Evolutionary conservation across 2,329 filamentous ascomycete genomes (phyloP).

Genomic region (Penicillium crustosum): DNA sequence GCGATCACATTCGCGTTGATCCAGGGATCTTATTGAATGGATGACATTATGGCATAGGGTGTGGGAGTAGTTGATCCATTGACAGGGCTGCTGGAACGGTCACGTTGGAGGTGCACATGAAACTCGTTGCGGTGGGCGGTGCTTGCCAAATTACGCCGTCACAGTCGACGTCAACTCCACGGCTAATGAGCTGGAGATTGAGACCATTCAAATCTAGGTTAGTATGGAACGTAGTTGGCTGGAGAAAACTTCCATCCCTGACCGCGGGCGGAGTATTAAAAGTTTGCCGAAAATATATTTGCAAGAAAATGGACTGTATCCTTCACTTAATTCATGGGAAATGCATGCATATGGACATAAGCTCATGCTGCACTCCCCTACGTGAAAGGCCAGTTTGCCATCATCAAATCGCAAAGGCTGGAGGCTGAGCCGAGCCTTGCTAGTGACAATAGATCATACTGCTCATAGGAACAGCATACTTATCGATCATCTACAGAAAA

Average conservation of each 20-base stretch:
- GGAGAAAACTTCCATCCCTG: constrained; percentile 35
- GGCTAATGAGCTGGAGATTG: constrained; percentile 41
- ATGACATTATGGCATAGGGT: constrained; percentile 48
- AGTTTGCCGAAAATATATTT: constrained; percentile 39
- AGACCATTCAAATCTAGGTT: constrained; percentile 37
- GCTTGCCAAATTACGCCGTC: constrained; percentile 48
- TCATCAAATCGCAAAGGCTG: constrained; percentile 17
- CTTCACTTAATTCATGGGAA: constrained; percentile 48
- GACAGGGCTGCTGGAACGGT: constrained; percentile 45
- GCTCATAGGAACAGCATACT: background rate
- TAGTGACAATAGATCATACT: background rate
- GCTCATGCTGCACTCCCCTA: constrained; percentile 47
- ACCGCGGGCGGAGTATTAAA: constrained; percentile 46
- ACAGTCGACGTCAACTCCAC: constrained; percentile 40
- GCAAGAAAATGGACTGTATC: constrained; percentile 46
- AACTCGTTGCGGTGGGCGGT: constrained; percentile 46
- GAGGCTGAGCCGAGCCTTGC: background rate
- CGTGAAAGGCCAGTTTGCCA: constrained; percentile 46
- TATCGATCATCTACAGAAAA: too few species aligned
- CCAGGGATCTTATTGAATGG: constrained; percentile 53
- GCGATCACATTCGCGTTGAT: constrained; percentile 49
- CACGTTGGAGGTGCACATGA: constrained; percentile 48
- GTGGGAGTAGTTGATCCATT: constrained; percentile 50
- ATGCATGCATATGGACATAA: constrained; percentile 43
- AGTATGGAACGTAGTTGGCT: constrained; percentile 22